A percentile compares a stretch with the other conserved stretches of the same genome.
Conservation (phyloP, 2,329 filamentous ascomycete genomes). For the Fusarium praegraminearum region DNA sequence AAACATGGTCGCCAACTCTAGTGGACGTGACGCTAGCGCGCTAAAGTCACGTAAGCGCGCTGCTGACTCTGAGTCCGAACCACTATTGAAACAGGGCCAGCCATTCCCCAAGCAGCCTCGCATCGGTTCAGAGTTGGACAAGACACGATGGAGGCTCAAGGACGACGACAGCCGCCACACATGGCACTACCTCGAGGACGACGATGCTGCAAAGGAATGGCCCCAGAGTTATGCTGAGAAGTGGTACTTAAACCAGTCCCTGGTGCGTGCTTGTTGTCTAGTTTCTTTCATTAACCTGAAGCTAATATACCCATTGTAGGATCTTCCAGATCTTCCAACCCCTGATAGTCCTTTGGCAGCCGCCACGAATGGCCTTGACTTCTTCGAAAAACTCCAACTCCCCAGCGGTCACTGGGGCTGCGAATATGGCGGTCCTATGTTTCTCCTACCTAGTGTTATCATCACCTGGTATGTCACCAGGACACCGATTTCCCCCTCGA, state of each 20-base stretch:
- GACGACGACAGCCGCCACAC: conserved; percentile 88
- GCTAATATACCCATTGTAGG: conserved; percentile 60
- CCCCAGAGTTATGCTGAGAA: conserved; percentile 91
- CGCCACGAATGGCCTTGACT: conserved; percentile 84
- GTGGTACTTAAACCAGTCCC: conserved; percentile 83
- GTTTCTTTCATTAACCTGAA: neutral
- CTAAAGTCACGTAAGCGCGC: conserved; percentile 59
- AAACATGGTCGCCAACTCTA: conserved; percentile 49
- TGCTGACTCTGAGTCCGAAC: conserved; percentile 53
- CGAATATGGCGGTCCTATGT: conserved; percentile 98
- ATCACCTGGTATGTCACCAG: conserved; percentile 90
- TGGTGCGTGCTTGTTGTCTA: conserved; percentile 63
- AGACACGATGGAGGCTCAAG: conserved; percentile 83
- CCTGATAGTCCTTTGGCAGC: conserved; percentile 80
- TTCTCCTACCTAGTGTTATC: conserved; percentile 87
- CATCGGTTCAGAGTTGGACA: conserved; percentile 76
- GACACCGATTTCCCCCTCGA: conserved; percentile 83
- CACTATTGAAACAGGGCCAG: conserved; percentile 45
- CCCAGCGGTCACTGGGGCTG: conserved; percentile 94
- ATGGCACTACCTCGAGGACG: conserved; percentile 90
- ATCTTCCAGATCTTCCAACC: conserved; percentile 76
- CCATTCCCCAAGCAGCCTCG: conserved; percentile 60
- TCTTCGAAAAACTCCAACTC: conserved; percentile 91
- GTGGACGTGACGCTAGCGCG: conserved; percentile 47
- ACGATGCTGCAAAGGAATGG: conserved; percentile 78